Evolutionary conservation across 176 grass and related monocot genomes (phyloP), one percentile per base, ranked within the genome.

Genomic region (Thinopyrum elongatum): DNA sequence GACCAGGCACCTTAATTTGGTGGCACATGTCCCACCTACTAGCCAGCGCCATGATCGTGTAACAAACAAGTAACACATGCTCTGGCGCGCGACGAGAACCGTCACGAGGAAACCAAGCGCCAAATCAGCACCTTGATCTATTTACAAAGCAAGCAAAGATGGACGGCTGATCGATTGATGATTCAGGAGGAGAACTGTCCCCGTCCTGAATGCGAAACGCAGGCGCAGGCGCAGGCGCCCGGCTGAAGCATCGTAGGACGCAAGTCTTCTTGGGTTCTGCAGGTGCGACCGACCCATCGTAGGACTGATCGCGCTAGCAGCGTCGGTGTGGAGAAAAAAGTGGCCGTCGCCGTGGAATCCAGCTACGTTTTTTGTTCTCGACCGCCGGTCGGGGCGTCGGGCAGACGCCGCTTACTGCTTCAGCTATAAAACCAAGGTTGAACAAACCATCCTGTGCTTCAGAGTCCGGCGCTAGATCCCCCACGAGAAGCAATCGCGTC

Each of bases 1-100:
- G 84, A 90, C 80, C 85, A 68, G 44, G 35, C 85, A 87, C 85
- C 89, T 83, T 30, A 75, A 73, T 87, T 83, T 84, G 80, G 80
- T 87, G 23, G n/a, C 27, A 49, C 19, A 74, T 74, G 44, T 65
- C 29, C 53, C 79, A 78, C 80, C 84, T 42, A 79, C 39, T 42
- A 44, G 11, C 80, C 89, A 79, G 23, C 65, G 53, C 25, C 12
- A n/a, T 66, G 58, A 67, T 83, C 89, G 71, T 90, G 84, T 22
- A 36, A 33, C 15, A 22, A 38, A 36, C 51, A n/a, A 63, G 26
- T 17, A 44, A 36, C 21, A 28, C 69, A 46, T 17, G 22, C 46
- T 58, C 53, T 9, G 19, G 19, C 55, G 51, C 51, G 53, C 17
- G 55, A 25, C 58, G 22, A 66, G 59, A 90, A 77, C 63, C 83